Evolutionary conservation across 148 eudicot species (phyloP), one percentile per base, ranked within the genome.

Genomic region (Limonium bicolor): DNA sequence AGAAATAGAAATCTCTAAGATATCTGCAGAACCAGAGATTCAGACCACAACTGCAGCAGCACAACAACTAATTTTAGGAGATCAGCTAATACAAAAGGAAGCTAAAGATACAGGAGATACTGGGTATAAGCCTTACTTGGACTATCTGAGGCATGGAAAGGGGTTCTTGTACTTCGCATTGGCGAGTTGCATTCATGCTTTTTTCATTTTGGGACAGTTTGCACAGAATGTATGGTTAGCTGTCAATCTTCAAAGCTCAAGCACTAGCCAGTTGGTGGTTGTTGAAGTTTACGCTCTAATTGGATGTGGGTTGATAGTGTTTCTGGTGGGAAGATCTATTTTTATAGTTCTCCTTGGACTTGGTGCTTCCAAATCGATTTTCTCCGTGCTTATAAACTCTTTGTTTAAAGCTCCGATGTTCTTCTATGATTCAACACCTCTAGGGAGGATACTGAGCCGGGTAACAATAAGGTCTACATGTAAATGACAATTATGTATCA

Each of bases 21-120:
- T 13, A 25, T 61, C 32, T n/a, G n/a, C 8, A 3, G 40, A 58
- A 42, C 13, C 45, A 57, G 32, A 49, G 46, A 1, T 27, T 34
- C 16, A 3, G 31, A 13, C 30, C 21, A 3, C 28, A 61, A n/a
- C 17, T 18, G 49, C 52, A 44, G 26, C 10, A 41, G 55, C 20
- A 11, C 29, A 12, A 16, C 20, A 33, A 8, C 10, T n/a, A 16
- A 23, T 45, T 11, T 5, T 15, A 6, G 68, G 60, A 31, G 80
- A 73, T 36, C 80, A 72, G 28, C 45, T 80, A 47, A 73, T 73
- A 29, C 55, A 72, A 30, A 40, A 59, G 34, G 90, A 80, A 54
- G 77, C 64, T 49, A 61, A 68, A 56, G 92, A 73, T 47, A 60
- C n/a, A n/a, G 92, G 92, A 46, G 61, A 66, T 48, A 62, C 25